phyloP scores from a whole-genome alignment of 106 monocot species.

The Posidonia australis region DNA sequence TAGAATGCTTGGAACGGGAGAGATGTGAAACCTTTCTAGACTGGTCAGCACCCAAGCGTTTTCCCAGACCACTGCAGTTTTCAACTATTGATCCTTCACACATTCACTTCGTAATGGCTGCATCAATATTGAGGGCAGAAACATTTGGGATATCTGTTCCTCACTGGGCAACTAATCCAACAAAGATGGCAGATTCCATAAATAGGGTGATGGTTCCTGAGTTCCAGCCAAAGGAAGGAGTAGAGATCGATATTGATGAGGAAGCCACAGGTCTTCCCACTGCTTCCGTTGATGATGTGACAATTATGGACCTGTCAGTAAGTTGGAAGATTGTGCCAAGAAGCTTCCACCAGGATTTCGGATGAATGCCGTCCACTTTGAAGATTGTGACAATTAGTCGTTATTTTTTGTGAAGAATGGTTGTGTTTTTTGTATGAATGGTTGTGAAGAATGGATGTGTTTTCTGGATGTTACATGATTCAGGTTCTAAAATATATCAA shows the following conservation, averaged over 20 bases:
- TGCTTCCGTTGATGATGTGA: conserved; percentile 55
- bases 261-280: conserved; percentile 45
- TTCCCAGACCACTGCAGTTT: no score
- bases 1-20: no score
- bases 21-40: no score
- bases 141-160: conserved; percentile 61
- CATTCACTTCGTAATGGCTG: conserved; percentile 65
- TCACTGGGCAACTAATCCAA: conserved; percentile 49
- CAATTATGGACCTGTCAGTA: conserved; percentile 50
- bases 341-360: conserved; percentile 43
- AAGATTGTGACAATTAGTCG: no score
- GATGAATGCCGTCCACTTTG: conserved; percentile 78
- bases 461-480: no score
- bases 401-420: no score
- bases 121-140: conserved; percentile 60
- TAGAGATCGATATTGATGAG: conserved; percentile 70
- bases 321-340: conserved; percentile 50
- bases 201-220: conserved; percentile 53
- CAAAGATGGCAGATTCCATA: conserved; percentile 43
- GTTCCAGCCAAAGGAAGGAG: conserved; percentile 62
- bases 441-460: no score
- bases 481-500: no score
- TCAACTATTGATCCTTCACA: no score
- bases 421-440: no score
- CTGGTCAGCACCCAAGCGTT: no score